A percentile compares a stretch with the other conserved stretches of the same genome.
Evolutionary conservation across 192 early-diverging fungal genomes (phyloP).

Genomic region (Mortierella antarctica): DNA sequence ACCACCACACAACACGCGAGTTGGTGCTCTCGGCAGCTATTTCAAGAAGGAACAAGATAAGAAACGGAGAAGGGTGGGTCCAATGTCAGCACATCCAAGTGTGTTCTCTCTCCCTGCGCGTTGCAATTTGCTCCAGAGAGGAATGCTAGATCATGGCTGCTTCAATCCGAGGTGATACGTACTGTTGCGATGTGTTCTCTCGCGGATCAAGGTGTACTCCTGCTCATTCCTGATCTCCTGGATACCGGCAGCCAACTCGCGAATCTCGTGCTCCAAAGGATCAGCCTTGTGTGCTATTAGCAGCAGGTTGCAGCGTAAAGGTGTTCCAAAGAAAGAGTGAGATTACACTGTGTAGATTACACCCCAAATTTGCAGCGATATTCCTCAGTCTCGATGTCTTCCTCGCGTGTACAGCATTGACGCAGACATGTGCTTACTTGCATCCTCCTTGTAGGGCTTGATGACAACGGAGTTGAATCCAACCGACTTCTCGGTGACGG

Average conservation of each 20-base stretch:
- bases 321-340: not conserved
- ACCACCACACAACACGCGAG: slow-evolving; percentile 83
- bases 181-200: slow-evolving; percentile 76
- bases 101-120: no score
- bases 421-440: slow-evolving; percentile 35
- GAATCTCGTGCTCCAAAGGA: slow-evolving; percentile 73
- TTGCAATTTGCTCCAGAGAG: not conserved
- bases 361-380: no score
- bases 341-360: not conserved
- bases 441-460: slow-evolving; percentile 53
- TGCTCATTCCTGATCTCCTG: slow-evolving; percentile 76
- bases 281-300: slow-evolving; percentile 58
- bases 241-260: slow-evolving; percentile 69
- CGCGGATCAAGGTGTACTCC: slow-evolving; percentile 72
- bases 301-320: not conserved
- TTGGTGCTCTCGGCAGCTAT: slow-evolving; percentile 84
- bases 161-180: slow-evolving; percentile 36
- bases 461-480: slow-evolving; percentile 67
- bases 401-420: not conserved
- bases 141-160: not conserved
- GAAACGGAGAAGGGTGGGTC: not conserved
- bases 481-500: slow-evolving; percentile 66
- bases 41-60: not conserved
- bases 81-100: not conserved
- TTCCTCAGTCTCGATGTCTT: no score